These are phyloP conservation scores for Calocybe indica DNA, from an alignment of 768 basidiomycete genomes.

Conservation along the genomic window DNA sequence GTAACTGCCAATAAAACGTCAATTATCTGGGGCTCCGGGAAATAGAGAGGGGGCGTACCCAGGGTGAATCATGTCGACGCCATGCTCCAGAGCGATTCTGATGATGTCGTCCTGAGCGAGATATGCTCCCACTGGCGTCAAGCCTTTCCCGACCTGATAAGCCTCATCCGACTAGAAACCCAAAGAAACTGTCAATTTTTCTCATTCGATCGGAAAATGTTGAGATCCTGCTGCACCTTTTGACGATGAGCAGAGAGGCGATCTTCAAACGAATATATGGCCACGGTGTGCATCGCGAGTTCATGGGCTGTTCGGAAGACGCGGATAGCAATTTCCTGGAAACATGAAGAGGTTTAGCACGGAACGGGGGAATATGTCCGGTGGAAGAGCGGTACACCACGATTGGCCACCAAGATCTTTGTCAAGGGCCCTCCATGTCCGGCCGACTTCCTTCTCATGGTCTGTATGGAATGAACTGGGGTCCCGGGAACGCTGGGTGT, in stretches of 20 bases:
- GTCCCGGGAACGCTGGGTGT: conserved; percentile 79
- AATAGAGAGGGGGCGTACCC: conserved; percentile 47
- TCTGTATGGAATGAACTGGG: conserved; percentile 85
- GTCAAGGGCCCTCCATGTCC: conserved; percentile 88
- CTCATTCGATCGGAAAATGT: conserved; percentile 32
- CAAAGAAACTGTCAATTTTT: conserved; percentile 25
- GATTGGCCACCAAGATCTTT: conserved; percentile 89
- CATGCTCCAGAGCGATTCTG: conserved; percentile 92
- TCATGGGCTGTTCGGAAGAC: conserved; percentile 99
- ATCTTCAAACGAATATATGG: conserved; percentile 97
- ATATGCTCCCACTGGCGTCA: conserved; percentile 96
- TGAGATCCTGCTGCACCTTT: conserved; percentile 52
- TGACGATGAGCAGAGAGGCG: conserved; percentile 95
- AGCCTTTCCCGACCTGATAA: conserved; percentile 94
- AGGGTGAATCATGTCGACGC: conserved; percentile 99
- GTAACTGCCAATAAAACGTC: conserved; percentile 48
- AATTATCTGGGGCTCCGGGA: neutral
- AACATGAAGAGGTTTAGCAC: conserved; percentile 1
- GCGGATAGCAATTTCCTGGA: conserved; percentile 97
- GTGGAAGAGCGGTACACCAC: conserved; percentile 56
- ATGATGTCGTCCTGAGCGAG: conserved; percentile 98
- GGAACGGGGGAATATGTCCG: conserved; percentile 3
- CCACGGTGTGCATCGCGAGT: conserved; percentile 98
- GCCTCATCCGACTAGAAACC: conserved; percentile 85
- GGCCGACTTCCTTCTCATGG: conserved; percentile 85